phyloP scores from a whole-genome alignment of 768 basidiomycete genomes.

The Hypholoma fasciculare region DNA sequence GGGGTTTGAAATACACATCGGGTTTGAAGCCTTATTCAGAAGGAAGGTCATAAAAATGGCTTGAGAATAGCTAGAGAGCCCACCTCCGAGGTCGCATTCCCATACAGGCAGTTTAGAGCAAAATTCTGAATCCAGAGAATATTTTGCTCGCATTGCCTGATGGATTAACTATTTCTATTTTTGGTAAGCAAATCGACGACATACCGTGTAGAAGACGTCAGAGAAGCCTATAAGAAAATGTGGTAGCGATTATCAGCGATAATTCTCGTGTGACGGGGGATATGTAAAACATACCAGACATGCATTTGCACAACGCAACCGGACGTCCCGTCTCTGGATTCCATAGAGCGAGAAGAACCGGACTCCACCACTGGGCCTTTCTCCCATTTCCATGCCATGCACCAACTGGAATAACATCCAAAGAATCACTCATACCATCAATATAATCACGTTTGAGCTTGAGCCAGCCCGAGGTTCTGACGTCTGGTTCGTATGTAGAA shows the following conservation, averaged over 20 bases:
- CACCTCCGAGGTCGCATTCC: conserved; percentile 69
- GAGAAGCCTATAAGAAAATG: conserved; percentile 62
- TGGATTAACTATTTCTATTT: conserved; percentile 12
- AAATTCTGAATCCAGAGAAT: conserved; percentile 50
- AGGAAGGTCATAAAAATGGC: background rate
- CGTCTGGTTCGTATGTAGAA: conserved; percentile 90
- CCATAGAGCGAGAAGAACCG: conserved; percentile 79
- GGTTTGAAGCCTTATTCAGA: conserved; percentile 54
- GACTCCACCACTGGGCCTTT: conserved; percentile 92
- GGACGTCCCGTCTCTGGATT: conserved; percentile 59
- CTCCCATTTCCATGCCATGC: conserved; percentile 92
- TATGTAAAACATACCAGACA: conserved; percentile 58
- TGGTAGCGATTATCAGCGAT: background rate
- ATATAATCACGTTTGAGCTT: conserved; percentile 95
- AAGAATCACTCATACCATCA: conserved; percentile 71
- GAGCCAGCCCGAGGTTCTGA: conserved; percentile 84
- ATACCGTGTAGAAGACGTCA: conserved; percentile 77
- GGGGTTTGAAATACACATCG: conserved; percentile 68
- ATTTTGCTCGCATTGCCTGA: conserved; percentile 64
- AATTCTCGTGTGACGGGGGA: background rate
- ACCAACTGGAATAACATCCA: conserved; percentile 71
- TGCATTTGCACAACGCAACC: conserved; percentile 88
- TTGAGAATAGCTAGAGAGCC: conserved; percentile 6
- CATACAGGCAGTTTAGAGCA: conserved; percentile 55
- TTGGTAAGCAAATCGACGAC: conserved; percentile 1